These are phyloP conservation scores for Leccinellum luteum DNA, from an alignment of 768 basidiomycete genomes.

Conservation along the genomic window DNA sequence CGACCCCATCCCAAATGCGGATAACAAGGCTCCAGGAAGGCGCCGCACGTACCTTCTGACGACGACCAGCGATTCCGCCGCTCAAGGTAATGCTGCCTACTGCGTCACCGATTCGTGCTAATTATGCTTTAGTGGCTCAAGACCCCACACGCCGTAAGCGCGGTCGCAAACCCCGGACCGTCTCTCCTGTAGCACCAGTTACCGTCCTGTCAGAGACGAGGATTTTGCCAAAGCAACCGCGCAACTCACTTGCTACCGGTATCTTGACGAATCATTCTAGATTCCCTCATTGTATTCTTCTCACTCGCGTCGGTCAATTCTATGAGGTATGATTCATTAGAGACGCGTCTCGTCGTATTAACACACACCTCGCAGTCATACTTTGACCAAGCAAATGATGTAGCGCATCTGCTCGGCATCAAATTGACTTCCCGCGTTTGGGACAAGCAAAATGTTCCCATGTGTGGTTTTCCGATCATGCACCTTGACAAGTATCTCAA, in stretches of 20 bases:
- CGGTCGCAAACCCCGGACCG: conserved; percentile 17
- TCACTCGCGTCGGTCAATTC: conserved; percentile 93
- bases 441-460: conserved; percentile 65
- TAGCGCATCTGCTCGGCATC: conserved; percentile 75
- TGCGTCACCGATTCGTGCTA: neutral
- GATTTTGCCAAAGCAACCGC: conserved; percentile 26
- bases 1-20: neutral
- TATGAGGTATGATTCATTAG: conserved; percentile 66
- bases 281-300: conserved; percentile 85
- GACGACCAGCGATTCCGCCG: neutral
- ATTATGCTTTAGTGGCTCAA: neutral
- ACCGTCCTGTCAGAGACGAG: neutral
- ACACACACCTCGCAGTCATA: conserved; percentile 63
- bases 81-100: conserved; percentile 7
- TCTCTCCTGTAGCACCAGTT: neutral
- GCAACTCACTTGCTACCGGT: conserved; percentile 60
- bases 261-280: conserved; percentile 67
- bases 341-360: neutral
- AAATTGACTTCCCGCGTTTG: conserved; percentile 78
- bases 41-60: neutral
- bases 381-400: conserved; percentile 83
- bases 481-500: conserved; percentile 89
- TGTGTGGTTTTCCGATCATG: conserved; percentile 89
- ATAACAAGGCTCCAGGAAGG: neutral
- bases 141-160: conserved; percentile 10